Base-by-base conservation (phyloP, 441 rosid species). In the Syzygium malaccense region DNA sequence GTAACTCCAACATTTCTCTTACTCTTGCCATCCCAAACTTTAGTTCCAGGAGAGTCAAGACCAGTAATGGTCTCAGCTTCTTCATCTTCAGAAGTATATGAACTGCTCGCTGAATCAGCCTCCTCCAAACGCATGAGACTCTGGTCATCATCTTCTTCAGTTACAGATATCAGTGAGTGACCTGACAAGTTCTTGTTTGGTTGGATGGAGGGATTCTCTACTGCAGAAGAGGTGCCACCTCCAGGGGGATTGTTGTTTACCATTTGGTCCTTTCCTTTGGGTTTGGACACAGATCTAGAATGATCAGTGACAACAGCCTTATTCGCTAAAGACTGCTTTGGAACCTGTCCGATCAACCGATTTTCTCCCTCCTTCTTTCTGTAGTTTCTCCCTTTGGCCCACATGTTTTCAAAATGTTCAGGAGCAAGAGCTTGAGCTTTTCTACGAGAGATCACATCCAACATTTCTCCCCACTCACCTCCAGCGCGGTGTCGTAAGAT, bases 321-420 rank as follows among this genome's bases (percentile, higher is more conserved):
- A 78, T 85, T 88, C 30, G 78, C 90, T 62, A 92, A 92, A 91
- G 94, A 91, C 89, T 89, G 90, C 88, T 93, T 94, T 23, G 95
- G 92, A 87, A 90, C 93, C 87, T 92, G 95, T 91, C 95, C 94
- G 87, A 68, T 89, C 80, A 90, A 37, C 88, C 87, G 85, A 89
- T 92, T 93, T 88, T 92, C 95, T 71, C 91, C 93, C 87, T 94
- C 96, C 91, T 94, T 96, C 91, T 90, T 94, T 91, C 84, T 92
- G 91, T 97, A 97, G 86, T 96, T 94, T 94, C 96, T 96, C 92
- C 99, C 99, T 93, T 97, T 98, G 32, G 99, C 92, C 99, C 99
- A 98, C 95, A 98, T 92, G 91, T 96, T 97, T 85, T 98, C 99
- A 90, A 98, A 95, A 93, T 98, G 94, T 92, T 97, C 99, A 15